Base-by-base conservation (phyloP, 441 rosid species). In the Gossypium aridum region DNA sequence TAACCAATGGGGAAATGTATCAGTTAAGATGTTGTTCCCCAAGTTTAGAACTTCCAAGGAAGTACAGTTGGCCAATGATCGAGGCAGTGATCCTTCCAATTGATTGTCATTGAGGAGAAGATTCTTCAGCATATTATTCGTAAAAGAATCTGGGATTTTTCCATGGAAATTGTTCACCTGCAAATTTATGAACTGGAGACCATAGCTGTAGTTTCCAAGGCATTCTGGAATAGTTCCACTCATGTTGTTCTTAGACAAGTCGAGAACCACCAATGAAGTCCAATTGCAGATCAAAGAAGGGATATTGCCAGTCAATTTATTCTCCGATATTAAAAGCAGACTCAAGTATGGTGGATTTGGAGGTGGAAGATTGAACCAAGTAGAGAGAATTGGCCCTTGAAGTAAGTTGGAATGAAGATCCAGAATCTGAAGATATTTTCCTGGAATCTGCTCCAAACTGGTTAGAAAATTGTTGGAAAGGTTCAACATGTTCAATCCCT, bases 221-320 rank as follows among this genome's bases (percentile, higher is more conserved):
- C 72, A 68, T 13, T 28, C 45, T 6, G 82, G 83, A 26, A 82
- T 75, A 12, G 19, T 65, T 12, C 83, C 80, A 0, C 37, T 53
- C 12, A 82, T 75, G 31, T 37, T 59, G 59, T 76, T 78, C n/a
- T 39, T 49, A 2, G 82, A 79, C 74, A 82, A 65, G 62, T 79
- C 85, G 3, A 83, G 70, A 62, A 75, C 68, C 3, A 43, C 12
- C 0, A 83, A 55, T 4, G 43, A 76, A 0, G 61, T 72, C 23
- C 66, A 53, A 3, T 79, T 26, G 68, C 85, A 83, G 14, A 85
- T 53, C 1, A 9, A 31, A 39, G 60, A 67, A 51, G 80, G 49
- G 14, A 83, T 65, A 8, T 73, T 17, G 39, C 80, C 79, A 0
- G 64, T 69, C 6, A 80, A 23, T 7, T 47, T 73, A 7, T 83